These are phyloP conservation scores for Melaleuca quinquenervia DNA, from an alignment of 345 rosid species.

Conservation along the genomic window DNA sequence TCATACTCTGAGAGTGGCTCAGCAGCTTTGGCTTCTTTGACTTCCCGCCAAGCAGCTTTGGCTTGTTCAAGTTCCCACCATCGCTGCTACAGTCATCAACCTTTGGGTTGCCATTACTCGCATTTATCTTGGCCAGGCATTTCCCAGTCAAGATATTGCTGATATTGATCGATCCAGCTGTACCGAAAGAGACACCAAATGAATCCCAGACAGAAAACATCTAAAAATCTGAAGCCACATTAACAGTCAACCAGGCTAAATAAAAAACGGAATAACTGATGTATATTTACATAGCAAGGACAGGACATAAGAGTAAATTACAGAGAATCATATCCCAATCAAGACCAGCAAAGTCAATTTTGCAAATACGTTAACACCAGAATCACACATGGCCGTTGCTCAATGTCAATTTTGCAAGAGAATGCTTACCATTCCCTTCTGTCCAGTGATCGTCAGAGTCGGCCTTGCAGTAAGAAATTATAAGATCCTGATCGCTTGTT, in stretches of 20 bases:
- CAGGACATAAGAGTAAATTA: not conserved
- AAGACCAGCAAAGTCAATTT: not conserved
- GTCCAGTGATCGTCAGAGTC: conserved; percentile 84
- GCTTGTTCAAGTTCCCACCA: conserved; percentile 17
- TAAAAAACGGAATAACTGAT: not conserved
- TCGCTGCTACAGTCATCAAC: conserved; percentile 33
- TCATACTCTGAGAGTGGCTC: conserved; percentile 10
- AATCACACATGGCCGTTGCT: not conserved
- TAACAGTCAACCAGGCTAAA: not conserved
- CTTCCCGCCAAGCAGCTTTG: conserved; percentile 5
- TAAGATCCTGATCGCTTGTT: conserved; percentile 96
- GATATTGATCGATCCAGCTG: conserved; percentile 86
- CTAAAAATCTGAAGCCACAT: not conserved
- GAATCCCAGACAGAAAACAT: not conserved
- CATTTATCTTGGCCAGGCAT: conserved; percentile 80
- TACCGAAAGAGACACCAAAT: conserved; percentile 1
- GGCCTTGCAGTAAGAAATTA: conserved; percentile 95
- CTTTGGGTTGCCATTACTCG: conserved; percentile 42
- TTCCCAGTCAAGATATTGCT: conserved; percentile 94
- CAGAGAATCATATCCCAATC: not conserved
- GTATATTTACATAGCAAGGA: not conserved
- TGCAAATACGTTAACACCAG: not conserved
- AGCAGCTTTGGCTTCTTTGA: conserved; percentile 13
- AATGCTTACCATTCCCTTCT: conserved; percentile 64
- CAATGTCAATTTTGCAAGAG: not conserved